Evolutionary conservation across 208 protist species (phyloP), one percentile per base, ranked within the genome.

Genomic region (Leishmania gerbilli): DNA sequence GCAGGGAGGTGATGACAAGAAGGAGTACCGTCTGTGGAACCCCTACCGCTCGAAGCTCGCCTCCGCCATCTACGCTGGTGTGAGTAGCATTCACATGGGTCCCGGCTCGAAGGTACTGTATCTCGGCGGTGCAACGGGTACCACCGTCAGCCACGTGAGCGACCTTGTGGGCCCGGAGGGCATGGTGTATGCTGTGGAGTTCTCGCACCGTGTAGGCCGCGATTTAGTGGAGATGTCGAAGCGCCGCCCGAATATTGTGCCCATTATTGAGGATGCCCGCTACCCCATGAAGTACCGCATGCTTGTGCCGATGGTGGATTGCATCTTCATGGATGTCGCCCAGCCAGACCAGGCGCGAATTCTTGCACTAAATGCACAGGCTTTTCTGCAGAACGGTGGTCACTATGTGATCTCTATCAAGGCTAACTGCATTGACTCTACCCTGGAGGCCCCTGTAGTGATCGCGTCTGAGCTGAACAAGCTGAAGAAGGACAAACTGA

Each of bases 21-120:
- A 99, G 80, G 99, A 99, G 94, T 99, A 99, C 93, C 98, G 99
- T 83, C 96, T 99, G 51, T 99, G 99, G 99, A 99, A 99, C 90
- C 99, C 99, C 24, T 99, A 99, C 97, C 91, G 99, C 76, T 99
- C 99, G 27, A 99, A 99, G 96, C 90, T 99, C 45, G 99, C 98
- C 42, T 98, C 99, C 27, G 99, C 99, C 72, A 98, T 99, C 79
- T 94, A 99, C 72, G 95, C 96, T 79, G 99, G 99, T 90, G 94
- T 99, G 37, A 99, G 99, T 74, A 99, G 99, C 88, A 98, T 99
- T 64, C 97, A 98, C 76, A 99, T 99, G 88, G 87, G 93, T 75
- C 99, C 99, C 71, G 99, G 99, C 55, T 95, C 97, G 21, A 99
- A 99, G 89, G 98, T 99, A 47, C 95, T 99, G 21, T 99, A 99